Base-by-base conservation (phyloP, 78 protist genomes). In the Dictyostelium purpureum region DNA sequence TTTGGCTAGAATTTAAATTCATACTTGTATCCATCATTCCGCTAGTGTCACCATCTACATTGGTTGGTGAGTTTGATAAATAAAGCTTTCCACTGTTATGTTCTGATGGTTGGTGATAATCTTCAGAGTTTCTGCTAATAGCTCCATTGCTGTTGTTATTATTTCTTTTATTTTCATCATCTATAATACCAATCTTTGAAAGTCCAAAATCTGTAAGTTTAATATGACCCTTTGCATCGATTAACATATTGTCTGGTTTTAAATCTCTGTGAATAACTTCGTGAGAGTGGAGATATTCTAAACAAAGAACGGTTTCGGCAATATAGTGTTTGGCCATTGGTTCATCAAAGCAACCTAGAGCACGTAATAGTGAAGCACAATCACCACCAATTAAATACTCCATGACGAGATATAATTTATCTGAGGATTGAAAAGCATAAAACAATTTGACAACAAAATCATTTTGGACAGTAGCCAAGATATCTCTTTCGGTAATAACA, bases 121-220 rank as follows among this genome's bases (percentile, higher is more conserved):
- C 71, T 12, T 11, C 11, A 35, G 49, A 31, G 31, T 37, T 65
- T 26, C 24, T 31, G 31, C 31, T 65, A 18, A 35, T 12, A 65
- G 19, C 42, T 31, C 26, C 31, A 19, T 67, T 66, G 11, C 42
- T 66, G 35, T 38, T 67, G 21, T 43, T 40, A 69, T 40, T 42
- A 40, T 69, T 43, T 40, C 40, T 40, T 28, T 31, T 69, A 31
- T 69, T 69, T 19, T 69, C 54, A 38, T 73, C 83, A 40, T 71
- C 90, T 1, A 83, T 19, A 1, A 96, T 38, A 79, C 94, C 95
- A 69, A 97, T 52, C n/a, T 42, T 77, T 0, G 98, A 94, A 37
- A 98, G 87, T 19, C 99, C 99, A 74, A 98, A 98, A 89, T 98
- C 99, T 2, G 98, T 97, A 38, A 98, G 94, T 74, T 96, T 96